These are phyloP conservation scores for Aspergillus sp. DNA, from an alignment of 2,329 filamentous ascomycete genomes.

Conservation along the genomic window DNA sequence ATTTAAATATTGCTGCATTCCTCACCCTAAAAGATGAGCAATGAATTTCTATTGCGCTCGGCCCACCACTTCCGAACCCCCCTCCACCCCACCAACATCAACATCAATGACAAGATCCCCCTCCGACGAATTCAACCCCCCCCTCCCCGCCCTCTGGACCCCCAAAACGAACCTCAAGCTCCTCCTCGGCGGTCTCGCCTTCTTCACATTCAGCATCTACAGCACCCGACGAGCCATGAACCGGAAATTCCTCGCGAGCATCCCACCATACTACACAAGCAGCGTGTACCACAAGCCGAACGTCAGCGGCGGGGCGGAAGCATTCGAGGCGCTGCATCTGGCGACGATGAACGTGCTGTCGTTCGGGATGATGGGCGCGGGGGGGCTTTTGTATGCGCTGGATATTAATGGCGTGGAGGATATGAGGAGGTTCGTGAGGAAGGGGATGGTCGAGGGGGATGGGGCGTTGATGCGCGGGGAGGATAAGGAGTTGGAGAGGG, in stretches of 20 bases:
- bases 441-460: slow-evolving; percentile 60
- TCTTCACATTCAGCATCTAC: slow-evolving; percentile 70
- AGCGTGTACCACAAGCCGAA: slow-evolving; percentile 44
- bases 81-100: neutral
- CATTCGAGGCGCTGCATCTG: slow-evolving; percentile 77
- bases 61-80: slow-evolving; percentile 5
- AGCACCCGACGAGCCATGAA: slow-evolving; percentile 70
- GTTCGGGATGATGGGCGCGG: slow-evolving; percentile 71
- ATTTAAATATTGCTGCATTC: too few relatives aligned
- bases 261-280: slow-evolving; percentile 70
- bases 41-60: too few relatives aligned
- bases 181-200: slow-evolving; percentile 72
- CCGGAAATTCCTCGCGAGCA: slow-evolving; percentile 59
- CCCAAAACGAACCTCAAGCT: slow-evolving; percentile 48
- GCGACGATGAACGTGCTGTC: slow-evolving; percentile 84
- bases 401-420: slow-evolving; percentile 73
- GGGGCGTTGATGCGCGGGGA: slow-evolving; percentile 30
- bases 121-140: slow-evolving; percentile 3
- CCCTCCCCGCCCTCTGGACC: slow-evolving; percentile 18
- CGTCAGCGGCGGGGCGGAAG: slow-evolving; percentile 69
- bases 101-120: neutral
- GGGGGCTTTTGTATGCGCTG: slow-evolving; percentile 73
- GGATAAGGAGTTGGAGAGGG: slow-evolving; percentile 48
- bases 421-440: slow-evolving; percentile 61
- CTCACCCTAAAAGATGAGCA: too few relatives aligned